phyloP scores from a whole-genome alignment of 192 early-diverging fungal genomes.

The Lunasporangiospora selenospora region DNA sequence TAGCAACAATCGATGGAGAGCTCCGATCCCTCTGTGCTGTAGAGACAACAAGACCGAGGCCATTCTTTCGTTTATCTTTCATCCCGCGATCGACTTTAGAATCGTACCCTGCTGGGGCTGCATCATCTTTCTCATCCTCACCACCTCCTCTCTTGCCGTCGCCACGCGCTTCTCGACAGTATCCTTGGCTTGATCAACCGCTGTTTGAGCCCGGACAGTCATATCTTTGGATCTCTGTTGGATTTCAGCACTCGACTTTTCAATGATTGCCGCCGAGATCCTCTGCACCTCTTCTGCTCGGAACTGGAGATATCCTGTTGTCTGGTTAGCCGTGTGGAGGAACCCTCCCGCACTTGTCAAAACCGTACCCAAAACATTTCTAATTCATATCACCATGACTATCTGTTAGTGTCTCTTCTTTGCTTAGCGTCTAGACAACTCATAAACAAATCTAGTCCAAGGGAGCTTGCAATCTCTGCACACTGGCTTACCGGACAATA shows the following conservation, averaged over 20 bases:
- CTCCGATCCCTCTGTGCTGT: not conserved
- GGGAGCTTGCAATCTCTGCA: no score
- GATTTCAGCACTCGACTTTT: slow-evolving; percentile 40
- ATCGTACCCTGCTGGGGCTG: slow-evolving; percentile 2
- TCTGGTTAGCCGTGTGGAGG: slow-evolving; percentile 53
- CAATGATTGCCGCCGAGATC: slow-evolving; percentile 36
- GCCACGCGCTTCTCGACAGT: slow-evolving; percentile 38
- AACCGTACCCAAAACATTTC: slow-evolving; percentile 54
- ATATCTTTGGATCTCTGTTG: slow-evolving; percentile 33
- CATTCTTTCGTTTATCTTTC: not conserved
- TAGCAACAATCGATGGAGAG: not conserved
- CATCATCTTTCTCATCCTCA: slow-evolving; percentile 42
- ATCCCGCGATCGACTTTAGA: slow-evolving; percentile 30
- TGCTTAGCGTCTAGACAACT: no score
- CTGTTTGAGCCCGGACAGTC: slow-evolving; percentile 24
- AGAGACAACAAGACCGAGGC: not conserved
- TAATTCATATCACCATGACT: no score
- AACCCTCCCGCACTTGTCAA: slow-evolving; percentile 58
- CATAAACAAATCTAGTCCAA: no score
- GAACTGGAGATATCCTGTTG: slow-evolving; percentile 41
- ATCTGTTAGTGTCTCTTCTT: no score
- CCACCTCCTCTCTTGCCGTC: slow-evolving; percentile 34
- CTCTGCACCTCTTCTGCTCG: slow-evolving; percentile 44
- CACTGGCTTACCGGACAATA: slow-evolving; percentile 54
- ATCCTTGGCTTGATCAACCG: slow-evolving; percentile 37